A percentile compares a stretch with the other conserved stretches of the same genome.
Conservation (phyloP, 768 basidiomycete genomes). For the Lanmaoa pseudosensibilis region DNA sequence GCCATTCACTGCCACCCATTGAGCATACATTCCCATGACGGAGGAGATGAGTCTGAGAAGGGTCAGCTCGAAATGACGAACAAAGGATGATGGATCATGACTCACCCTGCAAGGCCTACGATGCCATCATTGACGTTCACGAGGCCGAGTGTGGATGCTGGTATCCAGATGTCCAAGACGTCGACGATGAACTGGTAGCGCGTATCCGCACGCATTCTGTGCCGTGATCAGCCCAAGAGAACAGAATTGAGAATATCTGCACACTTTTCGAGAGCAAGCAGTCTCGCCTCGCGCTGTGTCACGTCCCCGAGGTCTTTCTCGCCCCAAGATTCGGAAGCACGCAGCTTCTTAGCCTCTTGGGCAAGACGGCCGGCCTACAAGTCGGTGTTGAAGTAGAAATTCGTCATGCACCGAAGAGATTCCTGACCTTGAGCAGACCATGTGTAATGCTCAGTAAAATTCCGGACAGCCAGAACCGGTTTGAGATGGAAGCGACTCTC, state of each 20-base stretch:
- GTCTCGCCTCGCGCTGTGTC: slow-evolving; percentile 61
- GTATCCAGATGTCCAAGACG: slow-evolving; percentile 84
- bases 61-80: slow-evolving; percentile 2
- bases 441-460: slow-evolving; percentile 78
- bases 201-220: slow-evolving; percentile 61
- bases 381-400: not conserved
- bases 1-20: slow-evolving; percentile 57
- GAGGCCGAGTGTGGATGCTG: slow-evolving; percentile 77
- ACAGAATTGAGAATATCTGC: slow-evolving; percentile 21
- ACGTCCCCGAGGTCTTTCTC: slow-evolving; percentile 72
- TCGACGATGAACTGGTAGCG: slow-evolving; percentile 85
- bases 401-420: not conserved
- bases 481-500: slow-evolving; percentile 62
- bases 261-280: slow-evolving; percentile 56
- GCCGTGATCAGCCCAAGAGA: slow-evolving; percentile 6
- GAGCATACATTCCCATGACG: slow-evolving; percentile 62
- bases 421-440: slow-evolving; percentile 62
- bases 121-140: slow-evolving; percentile 80
- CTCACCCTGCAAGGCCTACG: slow-evolving; percentile 83
- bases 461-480: slow-evolving; percentile 86
- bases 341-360: slow-evolving; percentile 57
- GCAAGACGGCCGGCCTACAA: slow-evolving; percentile 58
- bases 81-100: slow-evolving; percentile 14
- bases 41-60: slow-evolving; percentile 63
- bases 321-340: slow-evolving; percentile 42